phyloP scores from a whole-genome alignment of 306 rosid genomes.

The Sicyos baderoa region DNA sequence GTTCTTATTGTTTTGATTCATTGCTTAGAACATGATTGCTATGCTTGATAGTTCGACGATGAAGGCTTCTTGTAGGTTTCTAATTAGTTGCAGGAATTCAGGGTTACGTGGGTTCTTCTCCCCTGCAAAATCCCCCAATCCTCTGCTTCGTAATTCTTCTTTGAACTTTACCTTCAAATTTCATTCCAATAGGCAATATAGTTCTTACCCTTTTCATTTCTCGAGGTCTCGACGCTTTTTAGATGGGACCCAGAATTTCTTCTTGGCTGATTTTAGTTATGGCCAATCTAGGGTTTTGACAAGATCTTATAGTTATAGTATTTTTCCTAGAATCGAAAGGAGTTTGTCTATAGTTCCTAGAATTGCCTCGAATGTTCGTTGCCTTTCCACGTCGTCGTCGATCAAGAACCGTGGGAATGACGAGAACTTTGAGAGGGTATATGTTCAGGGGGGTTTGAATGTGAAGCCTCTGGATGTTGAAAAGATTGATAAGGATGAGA shows the following conservation, averaged over 20 bases:
- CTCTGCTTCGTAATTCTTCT: conserved; percentile 16
- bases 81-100: conserved; percentile 40
- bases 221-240: conserved; percentile 30
- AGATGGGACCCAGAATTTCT: conserved; percentile 23
- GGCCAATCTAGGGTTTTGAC: conserved; percentile 34
- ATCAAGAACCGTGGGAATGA: conserved; percentile 42
- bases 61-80: conserved; percentile 56
- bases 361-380: conserved; percentile 36
- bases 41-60: conserved; percentile 40
- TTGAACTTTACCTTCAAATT: conserved; percentile 25
- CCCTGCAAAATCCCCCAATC: conserved; percentile 28
- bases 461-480: conserved; percentile 52
- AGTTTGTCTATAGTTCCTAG: conserved; percentile 28
- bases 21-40: conserved; percentile 34
- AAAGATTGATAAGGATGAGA: conserved; percentile 45
- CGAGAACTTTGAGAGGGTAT: conserved; percentile 47
- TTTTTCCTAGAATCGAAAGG: conserved; percentile 21
- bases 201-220: conserved; percentile 25
- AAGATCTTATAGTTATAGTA: conserved; percentile 22
- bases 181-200: conserved; percentile 24
- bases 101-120: conserved; percentile 26
- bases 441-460: conserved; percentile 47
- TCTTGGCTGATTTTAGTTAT: conserved; percentile 35
- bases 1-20: no score
- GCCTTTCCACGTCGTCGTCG: conserved; percentile 33